phyloP scores from a whole-genome alignment of 768 basidiomycete species.

The Sporobolomyces pararoseus region DNA sequence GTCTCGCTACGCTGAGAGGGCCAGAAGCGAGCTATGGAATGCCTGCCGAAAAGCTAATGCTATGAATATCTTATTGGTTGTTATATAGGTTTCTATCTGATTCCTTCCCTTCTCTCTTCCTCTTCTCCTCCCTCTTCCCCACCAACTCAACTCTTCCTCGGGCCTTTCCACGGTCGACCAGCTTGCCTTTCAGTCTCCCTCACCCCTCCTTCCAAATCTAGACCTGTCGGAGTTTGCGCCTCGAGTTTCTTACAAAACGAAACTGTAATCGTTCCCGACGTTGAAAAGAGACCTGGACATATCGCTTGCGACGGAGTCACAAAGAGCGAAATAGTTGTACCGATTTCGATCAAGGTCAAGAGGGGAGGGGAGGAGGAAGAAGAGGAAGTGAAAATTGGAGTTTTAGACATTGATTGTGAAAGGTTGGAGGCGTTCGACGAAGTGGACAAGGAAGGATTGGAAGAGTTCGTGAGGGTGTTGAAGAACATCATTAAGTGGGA shows the following conservation, averaged over 20 bases:
- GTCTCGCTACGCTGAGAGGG: too few species aligned
- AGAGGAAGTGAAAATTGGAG: slow-evolving; percentile 46
- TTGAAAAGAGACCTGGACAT: slow-evolving; percentile 80
- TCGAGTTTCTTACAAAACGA: slow-evolving; percentile 62
- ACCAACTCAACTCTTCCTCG: slow-evolving; percentile 43
- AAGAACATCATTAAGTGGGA: slow-evolving; percentile 38
- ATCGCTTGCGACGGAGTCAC: slow-evolving; percentile 91
- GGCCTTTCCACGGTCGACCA: slow-evolving; percentile 54
- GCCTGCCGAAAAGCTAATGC: too few species aligned
- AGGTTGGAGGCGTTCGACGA: slow-evolving; percentile 66
- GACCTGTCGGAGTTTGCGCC: slow-evolving; percentile 74
- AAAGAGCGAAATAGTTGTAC: slow-evolving; percentile 83
- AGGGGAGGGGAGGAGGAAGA: neutral
- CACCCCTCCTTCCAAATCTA: slow-evolving; percentile 51
- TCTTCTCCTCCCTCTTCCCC: neutral
- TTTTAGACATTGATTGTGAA: slow-evolving; percentile 82
- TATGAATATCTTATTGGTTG: too few species aligned
- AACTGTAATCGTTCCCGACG: slow-evolving; percentile 69
- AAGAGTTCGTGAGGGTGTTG: slow-evolving; percentile 57
- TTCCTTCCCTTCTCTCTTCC: slow-evolving; percentile 61
- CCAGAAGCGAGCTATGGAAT: too few species aligned
- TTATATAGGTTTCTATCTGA: slow-evolving; percentile 83
- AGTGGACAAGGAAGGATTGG: slow-evolving; percentile 72
- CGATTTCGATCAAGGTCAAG: slow-evolving; percentile 55
- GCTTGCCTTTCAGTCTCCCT: slow-evolving; percentile 79